A percentile compares a stretch with the other conserved stretches of the same genome.
These are phyloP conservation scores for Suhomyces ambrosiae DNA, from an alignment of 1,139 yeast genomes.

Conservation along the genomic window DNA sequence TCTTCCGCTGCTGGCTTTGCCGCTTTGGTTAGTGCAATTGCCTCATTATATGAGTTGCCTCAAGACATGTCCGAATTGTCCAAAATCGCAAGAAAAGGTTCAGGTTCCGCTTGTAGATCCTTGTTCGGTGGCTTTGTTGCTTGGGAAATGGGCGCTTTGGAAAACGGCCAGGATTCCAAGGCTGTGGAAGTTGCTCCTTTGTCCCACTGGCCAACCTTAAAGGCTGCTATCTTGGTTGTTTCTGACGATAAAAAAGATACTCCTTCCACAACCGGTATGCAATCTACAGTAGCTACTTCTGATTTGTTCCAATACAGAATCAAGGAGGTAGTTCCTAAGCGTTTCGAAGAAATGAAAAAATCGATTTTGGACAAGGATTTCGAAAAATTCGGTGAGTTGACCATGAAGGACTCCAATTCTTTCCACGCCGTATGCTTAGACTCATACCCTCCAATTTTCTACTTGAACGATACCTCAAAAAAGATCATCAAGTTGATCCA, in stretches of 20 bases:
- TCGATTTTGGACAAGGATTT: conserved; percentile 75
- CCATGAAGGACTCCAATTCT: conserved; percentile 95
- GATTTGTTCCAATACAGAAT: conserved; percentile 81
- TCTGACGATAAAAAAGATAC: conserved; percentile 93
- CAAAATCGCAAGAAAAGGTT: conserved; percentile 94
- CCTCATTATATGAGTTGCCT: conserved; percentile 78
- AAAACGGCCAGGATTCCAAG: conserved; percentile 83
- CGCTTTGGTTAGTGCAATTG: conserved; percentile 86
- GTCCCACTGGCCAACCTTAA: conserved; percentile 89
- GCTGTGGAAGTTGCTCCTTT: conserved; percentile 89
- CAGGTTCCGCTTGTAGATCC: conserved; percentile 98
- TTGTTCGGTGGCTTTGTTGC: conserved; percentile 97
- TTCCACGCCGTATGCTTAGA: conserved; percentile 97
- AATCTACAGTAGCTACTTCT: conserved; percentile 85
- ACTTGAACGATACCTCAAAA: conserved; percentile 92
- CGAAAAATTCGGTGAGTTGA: conserved; percentile 76
- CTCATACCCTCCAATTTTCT: conserved; percentile 93
- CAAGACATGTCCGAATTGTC: conserved; percentile 82
- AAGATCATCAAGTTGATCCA: conserved; percentile 83
- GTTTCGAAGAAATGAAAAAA: conserved; percentile 80
- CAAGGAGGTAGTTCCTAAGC: conserved; percentile 75
- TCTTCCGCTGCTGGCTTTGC: conserved; percentile 99
- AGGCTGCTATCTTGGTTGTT: conserved; percentile 89
- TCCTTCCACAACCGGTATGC: conserved; percentile 96
- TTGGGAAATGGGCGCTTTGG: conserved; percentile 89